phyloP scores from a whole-genome alignment of 257 asterid species.

The Petunia axillaris region DNA sequence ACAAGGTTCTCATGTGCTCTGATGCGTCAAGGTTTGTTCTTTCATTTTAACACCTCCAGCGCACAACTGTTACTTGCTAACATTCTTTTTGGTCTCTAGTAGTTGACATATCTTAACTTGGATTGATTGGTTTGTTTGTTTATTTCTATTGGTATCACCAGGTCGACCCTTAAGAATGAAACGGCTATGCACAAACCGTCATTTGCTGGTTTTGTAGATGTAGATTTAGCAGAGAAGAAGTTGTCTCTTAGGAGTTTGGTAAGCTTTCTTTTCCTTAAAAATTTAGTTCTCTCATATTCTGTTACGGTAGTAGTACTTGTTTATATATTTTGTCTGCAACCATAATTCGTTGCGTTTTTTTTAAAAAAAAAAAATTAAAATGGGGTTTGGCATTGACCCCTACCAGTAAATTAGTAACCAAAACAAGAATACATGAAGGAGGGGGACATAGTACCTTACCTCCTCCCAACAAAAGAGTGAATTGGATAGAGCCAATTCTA shows the following conservation, averaged over 20 bases:
- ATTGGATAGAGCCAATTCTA: too few relatives aligned
- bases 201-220: constrained; percentile 33
- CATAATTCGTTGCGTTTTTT: too few relatives aligned
- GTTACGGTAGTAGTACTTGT: neutral
- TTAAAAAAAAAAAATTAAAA: too few relatives aligned
- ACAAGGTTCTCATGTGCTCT: constrained; percentile 44
- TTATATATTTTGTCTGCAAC: neutral
- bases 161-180: neutral
- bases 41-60: neutral
- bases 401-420: too few relatives aligned
- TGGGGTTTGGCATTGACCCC: too few relatives aligned
- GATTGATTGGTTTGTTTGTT: neutral
- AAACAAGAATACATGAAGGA: too few relatives aligned
- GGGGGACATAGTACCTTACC: too few relatives aligned
- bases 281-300: neutral
- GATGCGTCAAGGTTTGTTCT: constrained; percentile 40
- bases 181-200: constrained; percentile 18
- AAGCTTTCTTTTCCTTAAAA: neutral
- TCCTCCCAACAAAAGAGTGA: too few relatives aligned
- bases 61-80: too few relatives aligned
- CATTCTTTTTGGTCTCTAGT: neutral
- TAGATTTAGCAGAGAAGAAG: constrained; percentile 27
- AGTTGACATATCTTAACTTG: neutral
- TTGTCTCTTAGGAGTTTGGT: constrained; percentile 34
- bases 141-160: neutral